Evolutionary conservation across 2,329 filamentous ascomycete genomes (phyloP).

Genomic region (Zasmidium cellare): DNA sequence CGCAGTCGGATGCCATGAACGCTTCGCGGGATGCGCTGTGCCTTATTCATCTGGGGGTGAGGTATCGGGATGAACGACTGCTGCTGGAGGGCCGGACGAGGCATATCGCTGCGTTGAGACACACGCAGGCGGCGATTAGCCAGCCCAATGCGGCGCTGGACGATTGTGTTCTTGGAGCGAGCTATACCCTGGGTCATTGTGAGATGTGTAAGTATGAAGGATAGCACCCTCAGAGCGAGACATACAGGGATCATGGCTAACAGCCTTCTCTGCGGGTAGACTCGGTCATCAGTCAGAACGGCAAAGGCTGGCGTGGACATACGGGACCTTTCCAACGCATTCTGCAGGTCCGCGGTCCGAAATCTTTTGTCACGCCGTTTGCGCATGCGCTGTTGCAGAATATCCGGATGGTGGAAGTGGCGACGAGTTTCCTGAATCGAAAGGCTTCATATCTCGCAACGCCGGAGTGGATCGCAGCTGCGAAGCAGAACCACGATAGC

Average conservation of each 20-base stretch:
- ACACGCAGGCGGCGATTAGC: background rate
- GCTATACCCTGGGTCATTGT: slow-evolving; percentile 3
- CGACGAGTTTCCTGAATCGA: background rate
- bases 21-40: background rate
- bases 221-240: too few species aligned
- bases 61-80: slow-evolving; percentile 1
- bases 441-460: background rate
- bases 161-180: slow-evolving; percentile 1
- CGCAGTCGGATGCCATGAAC: background rate
- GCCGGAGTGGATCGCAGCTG: background rate
- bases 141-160: background rate
- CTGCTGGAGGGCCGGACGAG: background rate
- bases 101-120: background rate
- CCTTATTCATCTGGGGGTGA: background rate
- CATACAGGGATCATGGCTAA: background rate
- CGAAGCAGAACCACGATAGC: background rate
- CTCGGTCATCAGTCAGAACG: background rate
- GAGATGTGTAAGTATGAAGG: too few species aligned
- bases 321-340: background rate
- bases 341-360: background rate
- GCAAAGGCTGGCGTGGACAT: slow-evolving; percentile 1
- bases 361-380: background rate
- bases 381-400: background rate
- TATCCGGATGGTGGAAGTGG: background rate
- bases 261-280: too few species aligned